Evolutionary conservation across 106 monocot genomes (phyloP).

Genomic region (Dioscorea dumetorum): DNA sequence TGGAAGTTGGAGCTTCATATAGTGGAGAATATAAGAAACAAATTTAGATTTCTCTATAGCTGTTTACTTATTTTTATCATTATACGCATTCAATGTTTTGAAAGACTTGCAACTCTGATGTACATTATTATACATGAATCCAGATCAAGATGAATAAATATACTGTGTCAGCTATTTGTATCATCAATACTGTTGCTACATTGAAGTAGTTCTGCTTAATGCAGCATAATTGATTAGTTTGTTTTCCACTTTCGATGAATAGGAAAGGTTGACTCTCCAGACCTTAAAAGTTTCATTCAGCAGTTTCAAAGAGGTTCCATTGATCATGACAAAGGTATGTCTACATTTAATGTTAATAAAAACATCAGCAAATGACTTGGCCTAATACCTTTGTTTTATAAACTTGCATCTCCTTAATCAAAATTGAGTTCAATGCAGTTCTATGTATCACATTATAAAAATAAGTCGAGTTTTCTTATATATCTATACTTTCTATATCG

Average conservation of each 20-base stretch:
- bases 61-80: background rate
- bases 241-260: background rate
- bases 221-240: too few relatives aligned
- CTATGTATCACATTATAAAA: too few relatives aligned
- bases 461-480: too few relatives aligned
- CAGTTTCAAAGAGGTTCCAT: slow-evolving; percentile 68
- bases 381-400: too few relatives aligned
- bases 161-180: background rate
- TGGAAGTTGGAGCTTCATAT: too few relatives aligned
- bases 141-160: background rate
- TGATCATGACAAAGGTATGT: slow-evolving; percentile 33
- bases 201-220: background rate
- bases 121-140: background rate
- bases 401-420: too few relatives aligned
- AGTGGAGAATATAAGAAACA: too few relatives aligned
- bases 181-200: background rate
- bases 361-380: too few relatives aligned
- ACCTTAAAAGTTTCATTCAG: slow-evolving; percentile 81
- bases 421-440: too few relatives aligned
- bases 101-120: background rate
- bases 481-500: too few relatives aligned
- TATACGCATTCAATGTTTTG: background rate
- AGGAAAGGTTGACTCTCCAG: slow-evolving; percentile 70
- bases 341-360: background rate
- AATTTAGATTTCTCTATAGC: background rate